phyloP scores from a whole-genome alignment of 1,284 basidiomycete species.

The Leccinum griseonigrum region DNA sequence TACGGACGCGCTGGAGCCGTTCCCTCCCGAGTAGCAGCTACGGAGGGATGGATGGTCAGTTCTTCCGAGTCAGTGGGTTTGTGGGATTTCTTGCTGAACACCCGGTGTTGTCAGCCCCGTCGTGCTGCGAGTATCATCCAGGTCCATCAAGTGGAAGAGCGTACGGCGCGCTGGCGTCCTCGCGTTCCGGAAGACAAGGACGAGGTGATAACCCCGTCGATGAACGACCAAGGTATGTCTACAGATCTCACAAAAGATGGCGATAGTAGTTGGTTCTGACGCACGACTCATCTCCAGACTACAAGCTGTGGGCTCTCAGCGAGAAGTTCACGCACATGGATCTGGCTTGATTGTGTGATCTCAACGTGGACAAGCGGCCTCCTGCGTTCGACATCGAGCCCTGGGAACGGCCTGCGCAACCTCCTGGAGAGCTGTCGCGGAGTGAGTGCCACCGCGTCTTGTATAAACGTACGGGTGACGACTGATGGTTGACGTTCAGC shows the following conservation, averaged over 20 bases:
- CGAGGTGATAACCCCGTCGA: slow-evolving; percentile 24
- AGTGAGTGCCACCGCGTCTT: slow-evolving; percentile 25
- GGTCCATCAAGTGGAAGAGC: slow-evolving; percentile 62
- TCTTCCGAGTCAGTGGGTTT: neutral
- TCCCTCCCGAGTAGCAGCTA: slow-evolving; percentile 48
- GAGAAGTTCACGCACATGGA: slow-evolving; percentile 69
- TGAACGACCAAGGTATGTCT: slow-evolving; percentile 36
- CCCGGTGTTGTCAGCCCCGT: slow-evolving; percentile 47
- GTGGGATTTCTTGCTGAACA: neutral
- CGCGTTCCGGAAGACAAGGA: slow-evolving; percentile 23
- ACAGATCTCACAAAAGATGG: neutral
- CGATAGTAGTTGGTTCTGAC: neutral
- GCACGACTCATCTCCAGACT: slow-evolving; percentile 29
- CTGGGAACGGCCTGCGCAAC: slow-evolving; percentile 34
- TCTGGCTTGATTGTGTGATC: slow-evolving; percentile 39
- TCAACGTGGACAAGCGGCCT: slow-evolving; percentile 40
- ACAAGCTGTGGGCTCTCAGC: slow-evolving; percentile 50
- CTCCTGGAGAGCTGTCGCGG: slow-evolving; percentile 40
- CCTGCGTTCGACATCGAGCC: slow-evolving; percentile 34
- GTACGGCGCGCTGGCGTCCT: slow-evolving; percentile 48
- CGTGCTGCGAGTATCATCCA: slow-evolving; percentile 65
- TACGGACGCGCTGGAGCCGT: slow-evolving; percentile 35
- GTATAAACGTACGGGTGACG: neutral
- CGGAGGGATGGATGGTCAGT: slow-evolving; percentile 60
- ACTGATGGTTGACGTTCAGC: slow-evolving; percentile 25